A percentile compares a stretch with the other conserved stretches of the same genome.
Conservation (phyloP, 2,329 filamentous ascomycete species). For the Magnaporthiopsis incrustans region DNA sequence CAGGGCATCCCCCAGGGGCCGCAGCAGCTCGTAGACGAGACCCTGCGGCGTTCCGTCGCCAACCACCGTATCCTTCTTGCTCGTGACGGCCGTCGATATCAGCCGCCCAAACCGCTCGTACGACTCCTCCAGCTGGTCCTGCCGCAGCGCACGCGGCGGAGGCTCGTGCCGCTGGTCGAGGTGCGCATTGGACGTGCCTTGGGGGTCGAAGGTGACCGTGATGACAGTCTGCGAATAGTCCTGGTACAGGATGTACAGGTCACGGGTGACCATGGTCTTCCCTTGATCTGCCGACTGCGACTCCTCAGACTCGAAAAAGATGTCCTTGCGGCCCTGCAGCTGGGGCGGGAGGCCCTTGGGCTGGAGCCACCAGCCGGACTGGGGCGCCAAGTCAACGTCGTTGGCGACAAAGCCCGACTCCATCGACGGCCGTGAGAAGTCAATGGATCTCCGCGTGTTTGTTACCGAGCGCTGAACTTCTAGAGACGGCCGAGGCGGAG, state of each 20-base stretch:
- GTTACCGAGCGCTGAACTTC: constrained; percentile 50
- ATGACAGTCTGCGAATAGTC: constrained; percentile 96
- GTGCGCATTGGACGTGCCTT: constrained; percentile 62
- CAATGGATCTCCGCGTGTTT: constrained; percentile 56
- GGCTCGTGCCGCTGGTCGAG: constrained; percentile 82
- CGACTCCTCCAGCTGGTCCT: constrained; percentile 86
- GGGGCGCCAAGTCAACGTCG: constrained; percentile 70
- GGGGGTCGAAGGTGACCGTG: constrained; percentile 68
- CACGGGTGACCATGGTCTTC: constrained; percentile 64
- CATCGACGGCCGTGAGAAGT: constrained; percentile 64
- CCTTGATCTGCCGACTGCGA: constrained; percentile 60
- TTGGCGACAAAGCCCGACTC: constrained; percentile 81
- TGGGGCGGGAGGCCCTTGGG: constrained; percentile 70
- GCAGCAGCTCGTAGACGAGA: constrained; percentile 72
- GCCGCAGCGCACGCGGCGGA: constrained; percentile 72
- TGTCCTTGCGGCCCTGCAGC: constrained; percentile 74
- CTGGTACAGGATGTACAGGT: constrained; percentile 81
- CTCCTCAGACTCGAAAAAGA: constrained; percentile 77
- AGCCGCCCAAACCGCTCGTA: constrained; percentile 74
- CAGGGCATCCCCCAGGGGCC: constrained; percentile 64
- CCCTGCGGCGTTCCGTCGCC: constrained; percentile 75
- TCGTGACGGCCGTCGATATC: constrained; percentile 61
- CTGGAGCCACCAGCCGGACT: constrained; percentile 82
- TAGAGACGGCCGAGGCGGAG: constrained; percentile 48
- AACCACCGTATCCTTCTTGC: constrained; percentile 71